Percentiles rank a stretch among this genome's conserved stretches.
phyloP scores from a whole-genome alignment of 768 basidiomycete species.

The Pulveroboletus sp. region DNA sequence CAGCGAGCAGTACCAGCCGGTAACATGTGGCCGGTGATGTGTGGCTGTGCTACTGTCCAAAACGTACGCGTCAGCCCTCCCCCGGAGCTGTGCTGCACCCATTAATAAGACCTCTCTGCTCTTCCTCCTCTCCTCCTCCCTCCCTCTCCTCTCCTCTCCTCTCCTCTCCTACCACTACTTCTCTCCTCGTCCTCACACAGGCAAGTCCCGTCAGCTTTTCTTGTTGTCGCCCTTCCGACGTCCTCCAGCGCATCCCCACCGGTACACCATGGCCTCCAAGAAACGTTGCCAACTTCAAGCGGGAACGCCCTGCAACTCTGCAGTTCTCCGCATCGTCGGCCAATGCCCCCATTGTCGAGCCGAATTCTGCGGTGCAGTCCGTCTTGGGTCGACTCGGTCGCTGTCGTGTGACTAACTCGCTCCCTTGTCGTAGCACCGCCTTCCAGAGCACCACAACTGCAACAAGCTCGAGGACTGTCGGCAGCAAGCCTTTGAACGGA shows the following conservation, averaged over 20 bases:
- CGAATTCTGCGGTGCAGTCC: conserved; percentile 73
- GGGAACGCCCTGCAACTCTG: conserved; percentile 59
- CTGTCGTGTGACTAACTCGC: conserved; percentile 11
- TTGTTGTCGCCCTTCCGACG: neutral
- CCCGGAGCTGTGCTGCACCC: no score
- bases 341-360: conserved; percentile 76
- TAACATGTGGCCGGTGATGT: no score
- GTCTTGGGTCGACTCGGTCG: conserved; percentile 24
- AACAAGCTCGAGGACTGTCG: conserved; percentile 78
- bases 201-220: neutral
- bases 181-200: neutral
- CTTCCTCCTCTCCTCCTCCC: neutral
- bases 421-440: conserved; percentile 57
- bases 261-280: conserved; percentile 66
- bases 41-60: no score
- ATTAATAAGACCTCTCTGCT: no score
- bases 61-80: no score
- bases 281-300: conserved; percentile 75
- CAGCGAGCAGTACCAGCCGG: no score
- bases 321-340: conserved; percentile 78
- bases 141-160: neutral
- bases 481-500: conserved; percentile 82
- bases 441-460: conserved; percentile 87
- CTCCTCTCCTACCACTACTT: neutral
- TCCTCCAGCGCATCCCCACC: neutral